Evolutionary conservation across 2,329 filamentous ascomycete genomes (phyloP).

Genomic region (Calonectria multiphialidica): DNA sequence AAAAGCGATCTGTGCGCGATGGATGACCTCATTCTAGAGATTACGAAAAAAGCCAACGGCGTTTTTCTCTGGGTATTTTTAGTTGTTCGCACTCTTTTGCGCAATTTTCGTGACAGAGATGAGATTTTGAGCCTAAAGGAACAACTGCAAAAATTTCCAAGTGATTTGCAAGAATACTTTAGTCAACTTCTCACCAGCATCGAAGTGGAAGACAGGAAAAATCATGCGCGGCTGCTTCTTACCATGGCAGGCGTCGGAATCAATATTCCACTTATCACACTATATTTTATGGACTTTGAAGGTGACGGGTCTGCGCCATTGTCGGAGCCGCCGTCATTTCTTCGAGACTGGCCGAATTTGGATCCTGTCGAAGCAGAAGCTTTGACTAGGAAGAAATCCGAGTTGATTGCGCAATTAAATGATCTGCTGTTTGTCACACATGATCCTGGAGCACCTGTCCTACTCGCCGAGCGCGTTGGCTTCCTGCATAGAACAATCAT

Average conservation of each 20-base stretch:
- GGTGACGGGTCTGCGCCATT: neutral
- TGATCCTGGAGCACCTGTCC: neutral
- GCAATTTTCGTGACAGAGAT: neutral
- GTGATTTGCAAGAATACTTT: neutral
- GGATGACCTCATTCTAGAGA: neutral
- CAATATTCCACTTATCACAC: neutral
- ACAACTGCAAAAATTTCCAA: neutral
- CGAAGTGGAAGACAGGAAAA: neutral
- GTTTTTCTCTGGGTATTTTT: neutral
- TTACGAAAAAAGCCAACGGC: neutral
- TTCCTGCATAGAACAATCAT: neutral
- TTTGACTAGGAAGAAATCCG: neutral
- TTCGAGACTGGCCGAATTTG: neutral
- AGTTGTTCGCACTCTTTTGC: neutral
- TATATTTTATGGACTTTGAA: neutral
- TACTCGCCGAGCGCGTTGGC: neutral
- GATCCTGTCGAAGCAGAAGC: neutral
- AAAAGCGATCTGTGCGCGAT: neutral
- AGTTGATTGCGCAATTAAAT: neutral
- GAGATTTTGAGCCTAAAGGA: neutral
- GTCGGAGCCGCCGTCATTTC: neutral
- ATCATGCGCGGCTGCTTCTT: neutral
- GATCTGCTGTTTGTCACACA: neutral
- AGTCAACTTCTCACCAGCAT: neutral
- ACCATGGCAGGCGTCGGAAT: neutral